Evolutionary conservation across 352 stramenopile species (phyloP).

Genomic region (Globisporangium nodosum): DNA sequence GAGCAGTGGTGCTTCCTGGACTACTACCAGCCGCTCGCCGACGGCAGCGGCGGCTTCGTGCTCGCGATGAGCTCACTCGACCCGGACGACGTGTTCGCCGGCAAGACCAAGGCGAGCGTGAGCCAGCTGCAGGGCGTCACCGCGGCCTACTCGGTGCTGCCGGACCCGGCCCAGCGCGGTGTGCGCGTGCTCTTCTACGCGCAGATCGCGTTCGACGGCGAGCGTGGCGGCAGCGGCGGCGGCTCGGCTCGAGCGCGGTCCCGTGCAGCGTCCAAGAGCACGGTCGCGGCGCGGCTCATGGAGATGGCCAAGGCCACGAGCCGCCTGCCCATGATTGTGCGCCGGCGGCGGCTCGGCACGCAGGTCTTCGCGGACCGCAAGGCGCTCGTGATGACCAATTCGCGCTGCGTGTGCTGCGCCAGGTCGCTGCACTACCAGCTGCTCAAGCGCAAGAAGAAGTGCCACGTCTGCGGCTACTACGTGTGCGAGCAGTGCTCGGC

Average conservation of each 20-base stretch:
- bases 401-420: slow-evolving; percentile 27
- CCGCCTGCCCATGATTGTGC: slow-evolving; percentile 29
- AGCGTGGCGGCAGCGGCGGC: slow-evolving; percentile 1
- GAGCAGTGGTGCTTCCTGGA: slow-evolving; percentile 47
- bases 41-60: slow-evolving; percentile 21
- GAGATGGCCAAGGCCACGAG: slow-evolving; percentile 33
- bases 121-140: slow-evolving; percentile 26
- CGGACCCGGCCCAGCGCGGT: slow-evolving; percentile 4
- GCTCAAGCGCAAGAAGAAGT: slow-evolving; percentile 37
- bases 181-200: slow-evolving; percentile 38
- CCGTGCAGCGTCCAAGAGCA: slow-evolving; percentile 6
- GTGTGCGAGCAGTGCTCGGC: slow-evolving; percentile 16
- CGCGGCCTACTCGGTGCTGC: slow-evolving; percentile 23
- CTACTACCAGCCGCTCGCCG: slow-evolving; percentile 12
- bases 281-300: slow-evolving; percentile 18
- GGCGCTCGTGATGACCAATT: slow-evolving; percentile 17
- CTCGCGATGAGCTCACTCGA: slow-evolving; percentile 33
- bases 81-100: slow-evolving; percentile 43
- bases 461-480: slow-evolving; percentile 45
- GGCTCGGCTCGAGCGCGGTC: not conserved
- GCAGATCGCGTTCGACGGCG: slow-evolving; percentile 23
- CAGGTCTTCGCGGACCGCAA: slow-evolving; percentile 30
- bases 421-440: slow-evolving; percentile 16
- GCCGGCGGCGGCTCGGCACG: slow-evolving; percentile 21
- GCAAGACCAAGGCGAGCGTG: slow-evolving; percentile 32